phyloP scores from a whole-genome alignment of 1,284 basidiomycete genomes.

The Trichosporon coremiiforme region DNA sequence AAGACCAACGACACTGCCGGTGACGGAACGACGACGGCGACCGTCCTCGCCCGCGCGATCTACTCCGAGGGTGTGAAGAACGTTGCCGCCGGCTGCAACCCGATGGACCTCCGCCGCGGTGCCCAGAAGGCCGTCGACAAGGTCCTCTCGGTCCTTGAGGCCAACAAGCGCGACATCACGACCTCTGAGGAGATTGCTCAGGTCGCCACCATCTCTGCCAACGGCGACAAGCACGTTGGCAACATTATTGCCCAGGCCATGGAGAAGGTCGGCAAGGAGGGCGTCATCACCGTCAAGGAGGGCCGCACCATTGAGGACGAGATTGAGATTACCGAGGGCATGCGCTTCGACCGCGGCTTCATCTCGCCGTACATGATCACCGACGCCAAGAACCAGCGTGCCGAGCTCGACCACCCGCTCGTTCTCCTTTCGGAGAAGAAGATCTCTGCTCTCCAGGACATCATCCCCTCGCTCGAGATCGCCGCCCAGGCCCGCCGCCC shows the following conservation, averaged over 20 bases:
- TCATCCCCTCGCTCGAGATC: constrained; percentile 89
- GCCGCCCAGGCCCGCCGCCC: constrained; percentile 90
- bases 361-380: constrained; percentile 99
- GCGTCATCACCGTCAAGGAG: constrained; percentile 99
- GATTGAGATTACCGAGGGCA: constrained; percentile 99
- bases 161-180: constrained; percentile 90
- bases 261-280: constrained; percentile 99
- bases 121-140: constrained; percentile 95
- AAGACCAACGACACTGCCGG: constrained; percentile 98
- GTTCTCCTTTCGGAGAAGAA: constrained; percentile 97
- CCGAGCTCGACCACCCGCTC: constrained; percentile 95
- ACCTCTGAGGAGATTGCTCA: constrained; percentile 93
- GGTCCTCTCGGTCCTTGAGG: constrained; percentile 87
- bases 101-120: constrained; percentile 97
- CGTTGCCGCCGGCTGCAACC: constrained; percentile 96
- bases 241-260: constrained; percentile 98
- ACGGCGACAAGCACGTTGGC: constrained; percentile 92
- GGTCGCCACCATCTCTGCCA: constrained; percentile 97
- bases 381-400: constrained; percentile 94
- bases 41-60: constrained; percentile 94
- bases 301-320: constrained; percentile 96
- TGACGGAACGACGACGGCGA: constrained; percentile 97
- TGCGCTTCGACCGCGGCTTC: constrained; percentile 99
- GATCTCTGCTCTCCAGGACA: constrained; percentile 92
- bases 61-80: constrained; percentile 99